phyloP scores from a whole-genome alignment of 108 stramenopile species.

The Nitzschia palea region DNA sequence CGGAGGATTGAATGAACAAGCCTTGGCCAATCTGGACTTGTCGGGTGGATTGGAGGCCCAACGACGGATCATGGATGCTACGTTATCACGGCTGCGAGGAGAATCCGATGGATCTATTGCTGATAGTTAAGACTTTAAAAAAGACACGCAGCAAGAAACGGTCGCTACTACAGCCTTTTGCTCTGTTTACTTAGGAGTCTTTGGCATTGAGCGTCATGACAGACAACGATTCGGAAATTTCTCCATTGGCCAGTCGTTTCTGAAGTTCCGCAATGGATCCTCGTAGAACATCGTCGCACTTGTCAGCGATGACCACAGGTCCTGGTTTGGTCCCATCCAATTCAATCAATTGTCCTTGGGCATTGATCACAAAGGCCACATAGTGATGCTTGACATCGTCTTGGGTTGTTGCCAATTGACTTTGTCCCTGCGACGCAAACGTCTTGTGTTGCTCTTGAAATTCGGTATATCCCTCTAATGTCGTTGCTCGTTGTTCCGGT shows the following conservation, averaged over 20 bases:
- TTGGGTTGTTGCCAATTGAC: conserved; percentile 42
- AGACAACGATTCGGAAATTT: conserved; percentile 53
- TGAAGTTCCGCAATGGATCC: conserved; percentile 47
- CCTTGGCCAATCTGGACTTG: conserved; percentile 56
- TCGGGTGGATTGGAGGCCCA: conserved; percentile 58
- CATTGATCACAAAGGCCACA: conserved; percentile 48
- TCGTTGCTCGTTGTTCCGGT: conserved; percentile 35
- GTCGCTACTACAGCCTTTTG: too few relatives aligned
- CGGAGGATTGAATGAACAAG: conserved; percentile 84
- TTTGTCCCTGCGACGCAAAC: conserved; percentile 49
- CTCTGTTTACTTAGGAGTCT: too few relatives aligned
- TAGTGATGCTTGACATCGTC: conserved; percentile 53
- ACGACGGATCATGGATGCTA: conserved; percentile 61
- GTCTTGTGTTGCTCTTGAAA: conserved; percentile 45
- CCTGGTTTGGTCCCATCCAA: conserved; percentile 62
- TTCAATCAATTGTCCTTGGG: conserved; percentile 39
- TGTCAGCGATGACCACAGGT: conserved; percentile 44
- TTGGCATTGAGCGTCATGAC: conserved; percentile 49
- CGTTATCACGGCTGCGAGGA: conserved; percentile 59
- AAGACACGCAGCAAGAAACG: too few relatives aligned
- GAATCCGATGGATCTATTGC: conserved; percentile 52
- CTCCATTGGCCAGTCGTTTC: conserved; percentile 42
- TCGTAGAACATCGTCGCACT: conserved; percentile 38
- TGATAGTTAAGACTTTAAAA: too few relatives aligned
- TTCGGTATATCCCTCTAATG: conserved; percentile 39